phyloP scores from a whole-genome alignment of 2,329 filamentous ascomycete genomes.

The Sporothrix brasiliensis region DNA sequence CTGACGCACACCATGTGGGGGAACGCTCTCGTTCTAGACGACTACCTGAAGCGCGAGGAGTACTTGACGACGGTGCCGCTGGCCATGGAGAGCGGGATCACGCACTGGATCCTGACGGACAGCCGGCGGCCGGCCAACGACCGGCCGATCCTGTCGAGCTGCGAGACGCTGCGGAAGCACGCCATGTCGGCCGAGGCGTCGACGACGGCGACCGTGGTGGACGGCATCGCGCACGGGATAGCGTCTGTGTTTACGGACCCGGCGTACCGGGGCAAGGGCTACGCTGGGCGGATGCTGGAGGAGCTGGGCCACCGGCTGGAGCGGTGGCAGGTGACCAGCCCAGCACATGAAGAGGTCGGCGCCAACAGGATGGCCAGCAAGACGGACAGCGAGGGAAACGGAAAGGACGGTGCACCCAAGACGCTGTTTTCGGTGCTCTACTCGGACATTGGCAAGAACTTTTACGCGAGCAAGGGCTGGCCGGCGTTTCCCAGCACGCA shows the following conservation, averaged over 20 bases:
- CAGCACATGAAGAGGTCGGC: slow-evolving; percentile 37
- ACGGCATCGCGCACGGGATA: slow-evolving; percentile 71
- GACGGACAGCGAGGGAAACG: not conserved
- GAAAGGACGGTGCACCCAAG: slow-evolving; percentile 34
- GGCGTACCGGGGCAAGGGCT: slow-evolving; percentile 69
- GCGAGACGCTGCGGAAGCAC: slow-evolving; percentile 65
- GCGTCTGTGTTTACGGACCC: slow-evolving; percentile 77
- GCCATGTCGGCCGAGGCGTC: slow-evolving; percentile 44
- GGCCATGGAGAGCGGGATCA: slow-evolving; percentile 60
- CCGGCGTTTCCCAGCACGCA: slow-evolving; percentile 72
- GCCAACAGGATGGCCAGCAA: not conserved
- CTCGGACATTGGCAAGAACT: slow-evolving; percentile 82
- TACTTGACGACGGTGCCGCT: slow-evolving; percentile 62
- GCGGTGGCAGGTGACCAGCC: slow-evolving; percentile 43
- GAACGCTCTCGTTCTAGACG: slow-evolving; percentile 54
- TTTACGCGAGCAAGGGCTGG: slow-evolving; percentile 81
- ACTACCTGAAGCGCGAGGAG: slow-evolving; percentile 63
- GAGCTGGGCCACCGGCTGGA: slow-evolving; percentile 59
- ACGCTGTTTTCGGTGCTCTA: slow-evolving; percentile 76
- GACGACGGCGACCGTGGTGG: slow-evolving; percentile 39
- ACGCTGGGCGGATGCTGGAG: slow-evolving; percentile 74
- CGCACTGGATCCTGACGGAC: slow-evolving; percentile 66
- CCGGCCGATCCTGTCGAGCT: slow-evolving; percentile 63
- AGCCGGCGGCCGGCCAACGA: slow-evolving; percentile 43
- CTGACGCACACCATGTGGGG: slow-evolving; percentile 63